Evolutionary conservation across 1,284 basidiomycete species (phyloP).

Genomic region (Trametes polyzona): DNA sequence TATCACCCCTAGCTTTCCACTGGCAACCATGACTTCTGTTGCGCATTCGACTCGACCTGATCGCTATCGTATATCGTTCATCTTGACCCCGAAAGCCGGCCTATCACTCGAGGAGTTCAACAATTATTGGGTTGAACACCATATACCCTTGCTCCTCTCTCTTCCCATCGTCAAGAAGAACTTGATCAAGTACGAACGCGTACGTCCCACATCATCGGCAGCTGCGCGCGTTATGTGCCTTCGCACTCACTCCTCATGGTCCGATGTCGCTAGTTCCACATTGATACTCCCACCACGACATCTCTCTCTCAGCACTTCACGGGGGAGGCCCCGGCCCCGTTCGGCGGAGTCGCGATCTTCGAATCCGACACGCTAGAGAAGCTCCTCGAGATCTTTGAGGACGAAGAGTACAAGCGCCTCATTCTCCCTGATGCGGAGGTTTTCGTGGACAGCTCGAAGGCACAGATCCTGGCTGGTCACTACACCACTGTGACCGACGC

Average conservation of each 20-base stretch:
- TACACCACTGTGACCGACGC: not conserved
- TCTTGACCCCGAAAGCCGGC: conserved; percentile 21
- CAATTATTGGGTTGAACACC: conserved; percentile 20
- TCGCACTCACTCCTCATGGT: not conserved
- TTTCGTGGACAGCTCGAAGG: not conserved
- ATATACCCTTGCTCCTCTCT: conserved; percentile 22
- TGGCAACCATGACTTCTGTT: not conserved
- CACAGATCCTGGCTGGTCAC: not conserved
- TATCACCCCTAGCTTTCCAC: not conserved
- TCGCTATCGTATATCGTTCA: conserved; percentile 20
- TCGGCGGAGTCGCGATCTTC: conserved; percentile 20
- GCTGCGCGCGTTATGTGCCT: too few species aligned
- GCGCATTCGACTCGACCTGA: not conserved
- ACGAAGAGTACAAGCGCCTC: conserved; percentile 15
- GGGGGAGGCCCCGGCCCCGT: not conserved
- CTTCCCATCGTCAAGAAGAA: conserved; percentile 24
- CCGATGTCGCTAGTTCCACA: conserved; percentile 2
- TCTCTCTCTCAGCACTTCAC: not conserved
- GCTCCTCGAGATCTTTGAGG: conserved; percentile 21
- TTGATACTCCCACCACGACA: not conserved
- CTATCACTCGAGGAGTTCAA: conserved; percentile 25
- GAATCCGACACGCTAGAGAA: conserved; percentile 24
- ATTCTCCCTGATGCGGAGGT: conserved; percentile 2
- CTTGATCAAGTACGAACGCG: conserved; percentile 26
- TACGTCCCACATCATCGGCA: not conserved